Evolutionary conservation across 176 grass and related monocot species (phyloP).

Genomic region (Oryza glaberrima): DNA sequence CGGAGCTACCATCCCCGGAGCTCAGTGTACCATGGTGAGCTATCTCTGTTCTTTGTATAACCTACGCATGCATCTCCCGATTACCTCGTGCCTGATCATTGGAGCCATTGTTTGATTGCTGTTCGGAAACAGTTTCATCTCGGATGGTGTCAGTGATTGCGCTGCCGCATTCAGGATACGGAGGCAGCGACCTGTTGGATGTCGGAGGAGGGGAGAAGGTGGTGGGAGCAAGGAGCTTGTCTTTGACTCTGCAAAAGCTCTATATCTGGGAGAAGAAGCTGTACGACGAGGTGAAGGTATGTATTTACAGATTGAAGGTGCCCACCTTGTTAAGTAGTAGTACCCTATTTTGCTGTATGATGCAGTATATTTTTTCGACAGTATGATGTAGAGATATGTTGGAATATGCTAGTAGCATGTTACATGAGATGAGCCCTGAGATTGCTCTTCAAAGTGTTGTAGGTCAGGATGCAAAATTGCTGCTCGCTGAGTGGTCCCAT

Average conservation of each 20-base stretch:
- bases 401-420: background rate
- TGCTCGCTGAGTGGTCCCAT: slow-evolving; percentile 27
- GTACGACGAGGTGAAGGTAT: slow-evolving; percentile 87
- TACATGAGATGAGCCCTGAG: background rate
- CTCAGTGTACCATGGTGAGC: slow-evolving; percentile 74
- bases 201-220: slow-evolving; percentile 60
- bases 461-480: slow-evolving; percentile 2
- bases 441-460: slow-evolving; percentile 2
- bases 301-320: slow-evolving; percentile 1
- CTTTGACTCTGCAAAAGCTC: slow-evolving; percentile 77
- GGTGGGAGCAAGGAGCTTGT: slow-evolving; percentile 52
- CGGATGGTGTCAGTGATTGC: slow-evolving; percentile 51
- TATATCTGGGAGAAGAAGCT: slow-evolving; percentile 91
- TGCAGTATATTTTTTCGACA: too few relatives aligned
- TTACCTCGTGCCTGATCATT: background rate
- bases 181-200: slow-evolving; percentile 41
- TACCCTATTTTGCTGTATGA: background rate
- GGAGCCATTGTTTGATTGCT: slow-evolving; percentile 29
- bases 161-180: slow-evolving; percentile 33
- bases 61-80: background rate
- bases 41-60: slow-evolving; percentile 3
- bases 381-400: background rate
- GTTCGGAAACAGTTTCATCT: slow-evolving; percentile 48
- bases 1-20: slow-evolving; percentile 64
- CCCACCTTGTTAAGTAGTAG: background rate